phyloP scores from a whole-genome alignment of 805 yeast species.

The Candida oleophila region DNA sequence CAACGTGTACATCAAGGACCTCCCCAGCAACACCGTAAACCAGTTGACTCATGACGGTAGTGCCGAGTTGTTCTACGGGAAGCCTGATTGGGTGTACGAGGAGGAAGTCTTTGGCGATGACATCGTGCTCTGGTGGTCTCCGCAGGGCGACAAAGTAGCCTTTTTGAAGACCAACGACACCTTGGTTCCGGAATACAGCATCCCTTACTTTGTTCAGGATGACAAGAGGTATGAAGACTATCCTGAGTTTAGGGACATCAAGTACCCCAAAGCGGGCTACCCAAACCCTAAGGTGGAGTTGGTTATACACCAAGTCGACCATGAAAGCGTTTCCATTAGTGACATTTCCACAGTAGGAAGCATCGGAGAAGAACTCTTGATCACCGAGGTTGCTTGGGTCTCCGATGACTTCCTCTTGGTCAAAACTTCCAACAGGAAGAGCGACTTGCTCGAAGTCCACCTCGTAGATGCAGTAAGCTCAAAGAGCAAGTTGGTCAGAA shows the following conservation, averaged over 20 bases:
- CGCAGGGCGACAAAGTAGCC: slow-evolving; percentile 54
- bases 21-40: slow-evolving; percentile 17
- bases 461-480: slow-evolving; percentile 32
- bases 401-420: slow-evolving; percentile 47
- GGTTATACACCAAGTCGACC: slow-evolving; percentile 34
- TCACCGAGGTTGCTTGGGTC: slow-evolving; percentile 66
- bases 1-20: slow-evolving; percentile 51
- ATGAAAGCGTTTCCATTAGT: slow-evolving; percentile 4
- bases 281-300: slow-evolving; percentile 56
- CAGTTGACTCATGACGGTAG: slow-evolving; percentile 55
- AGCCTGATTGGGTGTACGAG: slow-evolving; percentile 83
- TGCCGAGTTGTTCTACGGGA: slow-evolving; percentile 57
- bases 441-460: slow-evolving; percentile 54
- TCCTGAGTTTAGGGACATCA: slow-evolving; percentile 45
- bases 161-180: slow-evolving; percentile 62
- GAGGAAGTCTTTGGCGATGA: slow-evolving; percentile 69
- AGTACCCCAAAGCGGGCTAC: slow-evolving; percentile 73
- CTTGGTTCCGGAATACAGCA: slow-evolving; percentile 48
- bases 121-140: slow-evolving; percentile 70
- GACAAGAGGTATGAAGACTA: slow-evolving; percentile 33
- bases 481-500: slow-evolving; percentile 38
- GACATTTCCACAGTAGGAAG: neutral
- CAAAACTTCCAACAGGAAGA: slow-evolving; percentile 62
- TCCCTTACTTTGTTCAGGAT: slow-evolving; percentile 50
- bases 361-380: slow-evolving; percentile 44